phyloP scores from a whole-genome alignment of 257 asterid species.

The Parsonsia alboflavescens region DNA sequence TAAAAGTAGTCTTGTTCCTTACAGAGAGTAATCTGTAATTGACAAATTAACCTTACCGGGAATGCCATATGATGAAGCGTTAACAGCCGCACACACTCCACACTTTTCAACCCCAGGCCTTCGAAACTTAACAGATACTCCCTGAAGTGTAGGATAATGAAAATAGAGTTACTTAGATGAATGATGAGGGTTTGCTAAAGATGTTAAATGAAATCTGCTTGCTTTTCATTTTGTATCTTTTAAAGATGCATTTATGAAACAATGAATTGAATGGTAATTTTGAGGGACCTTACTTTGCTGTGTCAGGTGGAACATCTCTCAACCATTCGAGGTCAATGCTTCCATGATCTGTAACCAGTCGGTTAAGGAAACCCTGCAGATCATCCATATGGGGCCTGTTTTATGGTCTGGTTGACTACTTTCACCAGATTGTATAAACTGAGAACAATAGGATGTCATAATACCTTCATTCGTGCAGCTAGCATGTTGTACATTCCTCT shows the following conservation, averaged over 20 bases:
- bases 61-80: conserved; percentile 93
- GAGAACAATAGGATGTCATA: conserved; percentile 4
- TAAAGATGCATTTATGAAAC: conserved; percentile 2
- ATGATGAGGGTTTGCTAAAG: conserved; percentile 1
- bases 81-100: conserved; percentile 88
- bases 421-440: conserved; percentile 7
- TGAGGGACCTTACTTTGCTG: conserved; percentile 57
- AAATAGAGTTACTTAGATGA: conserved; percentile 12
- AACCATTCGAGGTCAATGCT: conserved; percentile 91
- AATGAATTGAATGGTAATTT: conserved; percentile 11
- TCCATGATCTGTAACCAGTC: conserved; percentile 74
- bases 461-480: conserved; percentile 72
- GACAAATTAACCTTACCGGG: conserved; percentile 59
- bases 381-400: conserved; percentile 13
- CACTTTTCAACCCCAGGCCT: conserved; percentile 93
- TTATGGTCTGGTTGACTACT: background rate
- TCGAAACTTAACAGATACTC: conserved; percentile 81
- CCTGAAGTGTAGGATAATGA: conserved; percentile 39
- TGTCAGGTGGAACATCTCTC: conserved; percentile 73
- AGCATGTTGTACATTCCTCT: conserved; percentile 54
- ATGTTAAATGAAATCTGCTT: background rate
- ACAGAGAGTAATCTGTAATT: conserved; percentile 18
- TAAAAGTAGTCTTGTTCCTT: conserved; percentile 1
- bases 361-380: conserved; percentile 77
- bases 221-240: background rate